phyloP scores from a whole-genome alignment of 495 filamentous ascomycete genomes.

The Daldinia caldariorum region DNA sequence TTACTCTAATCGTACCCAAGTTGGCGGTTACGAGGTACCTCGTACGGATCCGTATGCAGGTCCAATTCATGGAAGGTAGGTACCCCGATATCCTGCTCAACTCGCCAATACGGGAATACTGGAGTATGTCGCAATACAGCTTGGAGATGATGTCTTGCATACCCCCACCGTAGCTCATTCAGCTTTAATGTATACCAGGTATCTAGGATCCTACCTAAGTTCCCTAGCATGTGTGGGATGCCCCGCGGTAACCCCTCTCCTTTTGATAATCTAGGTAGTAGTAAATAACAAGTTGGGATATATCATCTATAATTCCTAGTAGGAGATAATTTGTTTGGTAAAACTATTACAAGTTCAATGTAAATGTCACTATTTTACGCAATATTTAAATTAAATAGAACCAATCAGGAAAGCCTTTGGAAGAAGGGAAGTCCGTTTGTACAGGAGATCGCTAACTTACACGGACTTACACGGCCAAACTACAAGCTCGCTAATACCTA shows the following conservation, averaged over 20 bases:
- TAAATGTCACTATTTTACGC: not conserved
- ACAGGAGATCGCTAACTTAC: not conserved
- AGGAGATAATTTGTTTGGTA: not conserved
- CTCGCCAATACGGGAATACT: conserved; percentile 19
- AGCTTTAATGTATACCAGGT: conserved; percentile 9
- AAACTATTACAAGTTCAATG: not conserved
- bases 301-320: not conserved
- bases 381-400: not conserved
- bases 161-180: conserved; percentile 35
- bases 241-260: not conserved
- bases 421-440: not conserved
- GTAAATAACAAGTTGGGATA: not conserved
- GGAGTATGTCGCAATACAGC: conserved; percentile 32
- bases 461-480: not conserved
- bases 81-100: conserved; percentile 13
- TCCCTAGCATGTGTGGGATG: conserved; percentile 13
- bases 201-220: too few relatives aligned
- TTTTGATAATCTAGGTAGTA: not conserved
- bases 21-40: not conserved
- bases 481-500: conserved; percentile 10
- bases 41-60: not conserved
- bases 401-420: not conserved
- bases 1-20: not conserved
- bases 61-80: not conserved
- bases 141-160: conserved; percentile 34